These are phyloP conservation scores for Neohortaea acidophila DNA, from an alignment of 495 filamentous ascomycete species.

Conservation along the genomic window DNA sequence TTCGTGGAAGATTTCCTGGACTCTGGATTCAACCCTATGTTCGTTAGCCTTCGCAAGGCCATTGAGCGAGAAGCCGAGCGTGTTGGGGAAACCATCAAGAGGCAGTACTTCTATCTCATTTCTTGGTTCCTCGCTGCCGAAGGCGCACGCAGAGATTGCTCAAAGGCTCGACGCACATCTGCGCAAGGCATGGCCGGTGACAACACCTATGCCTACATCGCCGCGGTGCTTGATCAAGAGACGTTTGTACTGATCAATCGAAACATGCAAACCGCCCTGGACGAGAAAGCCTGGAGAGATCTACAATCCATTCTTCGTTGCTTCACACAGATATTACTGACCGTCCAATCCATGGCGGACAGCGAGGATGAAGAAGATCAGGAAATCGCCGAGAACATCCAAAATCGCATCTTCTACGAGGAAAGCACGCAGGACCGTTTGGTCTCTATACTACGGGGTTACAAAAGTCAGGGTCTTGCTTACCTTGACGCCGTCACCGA, in stretches of 20 bases:
- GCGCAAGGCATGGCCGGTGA: conserved; percentile 36
- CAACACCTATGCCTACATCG: conserved; percentile 71
- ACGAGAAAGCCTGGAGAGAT: conserved; percentile 74
- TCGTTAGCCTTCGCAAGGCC: conserved; percentile 68
- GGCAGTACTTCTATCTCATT: conserved; percentile 84
- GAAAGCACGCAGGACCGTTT: conserved; percentile 83
- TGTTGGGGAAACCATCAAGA: conserved; percentile 49
- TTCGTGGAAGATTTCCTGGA: conserved; percentile 95
- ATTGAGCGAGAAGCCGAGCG: conserved; percentile 86
- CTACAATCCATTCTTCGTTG: conserved; percentile 80
- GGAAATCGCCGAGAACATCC: conserved; percentile 95
- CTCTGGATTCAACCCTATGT: conserved; percentile 88
- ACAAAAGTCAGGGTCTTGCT: conserved; percentile 85
- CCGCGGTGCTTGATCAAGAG: conserved; percentile 79
- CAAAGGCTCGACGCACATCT: conserved; percentile 6
- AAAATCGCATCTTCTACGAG: conserved; percentile 95
- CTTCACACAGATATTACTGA: conserved; percentile 75
- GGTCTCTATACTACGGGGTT: conserved; percentile 58
- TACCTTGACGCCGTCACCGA: conserved; percentile 90
- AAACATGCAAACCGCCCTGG: conserved; percentile 59
- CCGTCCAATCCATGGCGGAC: conserved; percentile 83
- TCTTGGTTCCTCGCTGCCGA: conserved; percentile 93
- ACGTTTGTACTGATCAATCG: conserved; percentile 79
- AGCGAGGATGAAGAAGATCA: conserved; percentile 81
- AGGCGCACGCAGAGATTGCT: conserved; percentile 47